Percentiles rank a stretch among this genome's conserved stretches.
These are phyloP conservation scores for Letharia lupina DNA, from an alignment of 495 filamentous ascomycete genomes.

Conservation along the genomic window DNA sequence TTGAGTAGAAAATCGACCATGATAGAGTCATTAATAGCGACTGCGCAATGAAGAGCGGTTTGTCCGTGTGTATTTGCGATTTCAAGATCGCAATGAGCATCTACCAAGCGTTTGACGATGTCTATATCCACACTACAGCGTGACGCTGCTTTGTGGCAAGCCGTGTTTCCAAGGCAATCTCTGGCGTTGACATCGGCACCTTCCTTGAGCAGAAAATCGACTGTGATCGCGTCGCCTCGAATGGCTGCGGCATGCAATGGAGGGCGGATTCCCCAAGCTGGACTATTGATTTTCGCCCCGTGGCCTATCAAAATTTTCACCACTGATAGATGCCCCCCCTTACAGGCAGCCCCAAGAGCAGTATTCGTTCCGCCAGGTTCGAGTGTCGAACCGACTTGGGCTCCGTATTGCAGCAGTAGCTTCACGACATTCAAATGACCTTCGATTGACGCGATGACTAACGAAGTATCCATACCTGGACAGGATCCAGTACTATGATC, in stretches of 20 bases:
- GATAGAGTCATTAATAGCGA: fast-evolving
- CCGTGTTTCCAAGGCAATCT: not conserved
- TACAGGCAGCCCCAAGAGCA: not conserved
- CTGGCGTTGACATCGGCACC: not conserved
- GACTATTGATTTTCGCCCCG: not conserved
- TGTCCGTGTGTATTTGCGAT: not conserved
- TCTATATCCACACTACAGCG: fast-evolving
- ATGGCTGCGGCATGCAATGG: too few relatives aligned
- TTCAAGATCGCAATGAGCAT: not conserved
- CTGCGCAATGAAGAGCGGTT: not conserved
- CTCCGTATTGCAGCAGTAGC: not conserved
- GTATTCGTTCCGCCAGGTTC: not conserved
- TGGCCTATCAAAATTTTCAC: not conserved
- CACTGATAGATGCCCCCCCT: not conserved
- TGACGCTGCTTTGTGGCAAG: not conserved
- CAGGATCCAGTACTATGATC: not conserved
- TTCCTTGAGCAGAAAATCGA: not conserved
- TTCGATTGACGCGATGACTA: not conserved
- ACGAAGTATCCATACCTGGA: not conserved
- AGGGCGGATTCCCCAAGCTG: not conserved
- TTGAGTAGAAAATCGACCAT: not conserved
- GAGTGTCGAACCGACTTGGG: not conserved
- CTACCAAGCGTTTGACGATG: not conserved
- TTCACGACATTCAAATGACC: not conserved
- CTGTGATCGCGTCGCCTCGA: fast-evolving